phyloP scores from a whole-genome alignment of 2,329 filamentous ascomycete species.

The Penicillium sumatraense region DNA sequence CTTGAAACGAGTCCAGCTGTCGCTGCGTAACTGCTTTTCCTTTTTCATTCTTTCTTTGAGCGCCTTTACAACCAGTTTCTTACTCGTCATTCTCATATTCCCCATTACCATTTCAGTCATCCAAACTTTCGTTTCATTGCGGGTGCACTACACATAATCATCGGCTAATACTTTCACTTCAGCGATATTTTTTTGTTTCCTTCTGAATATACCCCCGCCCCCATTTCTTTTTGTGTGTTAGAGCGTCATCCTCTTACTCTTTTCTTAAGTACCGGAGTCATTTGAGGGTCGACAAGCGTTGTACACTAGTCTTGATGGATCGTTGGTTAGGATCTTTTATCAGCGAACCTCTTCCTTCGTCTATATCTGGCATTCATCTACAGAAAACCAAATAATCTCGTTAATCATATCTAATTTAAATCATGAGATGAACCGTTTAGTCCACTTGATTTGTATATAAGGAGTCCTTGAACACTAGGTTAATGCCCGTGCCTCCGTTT shows the following conservation, averaged over 20 bases:
- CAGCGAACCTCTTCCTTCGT: background rate
- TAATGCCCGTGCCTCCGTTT: no score
- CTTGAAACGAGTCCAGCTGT: conserved; percentile 27
- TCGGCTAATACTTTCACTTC: background rate
- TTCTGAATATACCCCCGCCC: conserved; percentile 30
- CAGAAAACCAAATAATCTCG: no score
- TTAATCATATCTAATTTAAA: no score
- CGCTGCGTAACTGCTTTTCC: conserved; percentile 4
- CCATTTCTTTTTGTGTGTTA: conserved; percentile 20
- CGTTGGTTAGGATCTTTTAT: background rate
- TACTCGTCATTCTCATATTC: background rate
- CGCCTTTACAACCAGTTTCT: background rate
- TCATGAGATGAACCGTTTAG: no score
- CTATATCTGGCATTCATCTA: no score
- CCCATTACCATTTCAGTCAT: conserved; percentile 4
- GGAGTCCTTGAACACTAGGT: no score
- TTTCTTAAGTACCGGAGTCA: background rate
- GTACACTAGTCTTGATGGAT: background rate
- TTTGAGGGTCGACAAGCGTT: background rate
- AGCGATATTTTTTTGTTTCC: conserved; percentile 1
- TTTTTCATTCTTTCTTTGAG: background rate
- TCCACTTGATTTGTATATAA: no score
- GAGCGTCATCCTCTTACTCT: conserved; percentile 1
- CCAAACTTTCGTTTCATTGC: conserved; percentile 3
- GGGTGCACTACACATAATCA: background rate